Evolutionary conservation across 768 basidiomycete genomes (phyloP).

Genomic region (Kwoniella sp.): DNA sequence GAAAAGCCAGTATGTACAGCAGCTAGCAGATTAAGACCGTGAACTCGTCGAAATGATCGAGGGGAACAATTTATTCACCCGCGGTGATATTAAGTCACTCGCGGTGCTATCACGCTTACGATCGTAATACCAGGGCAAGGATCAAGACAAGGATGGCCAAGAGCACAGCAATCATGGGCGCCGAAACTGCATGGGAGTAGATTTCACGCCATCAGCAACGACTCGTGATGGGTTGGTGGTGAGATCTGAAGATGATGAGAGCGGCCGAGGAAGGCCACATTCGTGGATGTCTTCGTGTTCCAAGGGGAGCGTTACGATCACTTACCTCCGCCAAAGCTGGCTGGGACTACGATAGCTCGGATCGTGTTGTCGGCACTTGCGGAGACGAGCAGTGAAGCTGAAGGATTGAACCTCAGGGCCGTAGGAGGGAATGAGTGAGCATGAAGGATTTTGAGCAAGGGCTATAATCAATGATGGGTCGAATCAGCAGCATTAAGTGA

Average conservation of each 20-base stretch:
- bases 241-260: neutral
- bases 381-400: constrained; percentile 76
- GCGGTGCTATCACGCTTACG: neutral
- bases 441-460: constrained; percentile 80
- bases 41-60: too few species aligned
- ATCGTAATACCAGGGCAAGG: constrained; percentile 15
- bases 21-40: too few species aligned
- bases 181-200: constrained; percentile 11
- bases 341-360: constrained; percentile 74
- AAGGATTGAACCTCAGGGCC: constrained; percentile 81
- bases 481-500: neutral
- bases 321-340: constrained; percentile 53
- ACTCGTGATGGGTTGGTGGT: neutral
- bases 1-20: too few species aligned
- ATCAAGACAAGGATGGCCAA: constrained; percentile 23
- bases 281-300: too few species aligned
- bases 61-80: too few species aligned
- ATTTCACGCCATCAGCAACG: neutral
- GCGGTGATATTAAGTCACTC: too few species aligned
- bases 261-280: neutral
- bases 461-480: constrained; percentile 67
- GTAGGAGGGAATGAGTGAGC: constrained; percentile 96
- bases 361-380: constrained; percentile 89
- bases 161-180: constrained; percentile 22
- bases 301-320: constrained; percentile 7